Evolutionary conservation across 108 stramenopile species (phyloP).

Genomic region (Nitzschia sp.): DNA sequence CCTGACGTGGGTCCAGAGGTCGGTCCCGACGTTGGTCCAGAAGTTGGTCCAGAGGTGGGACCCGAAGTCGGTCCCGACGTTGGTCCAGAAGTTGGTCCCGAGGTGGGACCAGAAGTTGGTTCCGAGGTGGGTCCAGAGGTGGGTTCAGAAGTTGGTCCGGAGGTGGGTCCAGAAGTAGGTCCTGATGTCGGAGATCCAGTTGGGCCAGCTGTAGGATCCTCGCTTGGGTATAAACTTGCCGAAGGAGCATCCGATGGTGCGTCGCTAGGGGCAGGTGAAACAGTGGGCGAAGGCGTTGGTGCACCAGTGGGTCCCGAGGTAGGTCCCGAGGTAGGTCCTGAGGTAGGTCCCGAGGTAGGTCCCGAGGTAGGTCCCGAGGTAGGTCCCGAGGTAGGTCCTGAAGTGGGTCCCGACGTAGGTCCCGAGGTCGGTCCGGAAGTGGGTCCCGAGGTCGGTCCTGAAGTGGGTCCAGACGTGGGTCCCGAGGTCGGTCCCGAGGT

Average conservation of each 20-base stretch:
- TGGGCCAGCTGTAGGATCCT: constrained; percentile 17
- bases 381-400: constrained; percentile 12
- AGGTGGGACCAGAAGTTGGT: not conserved
- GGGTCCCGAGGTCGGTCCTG: constrained; percentile 1
- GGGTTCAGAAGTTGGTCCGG: constrained; percentile 10
- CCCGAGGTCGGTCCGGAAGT: constrained; percentile 7
- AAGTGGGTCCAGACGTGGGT: constrained; percentile 12
- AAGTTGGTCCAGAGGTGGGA: not conserved
- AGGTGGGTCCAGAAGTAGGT: too few relatives aligned
- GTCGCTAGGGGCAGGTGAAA: not conserved
- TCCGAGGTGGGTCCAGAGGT: constrained; percentile 11
- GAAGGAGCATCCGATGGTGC: not conserved
- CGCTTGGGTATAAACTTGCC: too few relatives aligned
- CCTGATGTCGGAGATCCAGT: constrained; percentile 7
- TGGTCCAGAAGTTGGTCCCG: constrained; percentile 29
- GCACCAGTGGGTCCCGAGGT: too few relatives aligned
- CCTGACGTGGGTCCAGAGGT: constrained; percentile 7
- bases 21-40: constrained; percentile 4
- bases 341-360: constrained; percentile 5
- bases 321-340: too few relatives aligned
- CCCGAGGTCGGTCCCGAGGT: constrained; percentile 6
- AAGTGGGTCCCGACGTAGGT: constrained; percentile 5
- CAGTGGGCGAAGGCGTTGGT: too few relatives aligned
- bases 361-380: constrained; percentile 9
- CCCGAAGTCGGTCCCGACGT: constrained; percentile 17